phyloP scores from a whole-genome alignment of 2,329 filamentous ascomycete genomes.

The Neofusicoccum laricinum region DNA sequence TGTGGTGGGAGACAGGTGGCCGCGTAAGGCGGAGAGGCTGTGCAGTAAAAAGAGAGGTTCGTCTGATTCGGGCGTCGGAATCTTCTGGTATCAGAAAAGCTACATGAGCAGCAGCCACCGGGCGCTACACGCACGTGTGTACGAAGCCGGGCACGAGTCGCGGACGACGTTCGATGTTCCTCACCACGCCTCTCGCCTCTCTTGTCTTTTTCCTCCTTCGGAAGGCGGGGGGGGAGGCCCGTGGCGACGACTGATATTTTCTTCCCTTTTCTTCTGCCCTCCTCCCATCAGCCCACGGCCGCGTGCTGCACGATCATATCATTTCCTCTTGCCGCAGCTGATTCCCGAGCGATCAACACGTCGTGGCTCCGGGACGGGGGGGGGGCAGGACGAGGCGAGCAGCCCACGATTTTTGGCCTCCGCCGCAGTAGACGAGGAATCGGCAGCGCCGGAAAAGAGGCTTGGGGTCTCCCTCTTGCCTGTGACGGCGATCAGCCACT shows the following conservation, averaged over 20 bases:
- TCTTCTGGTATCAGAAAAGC: neutral
- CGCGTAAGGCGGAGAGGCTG: conserved; percentile 8
- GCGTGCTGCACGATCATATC: neutral
- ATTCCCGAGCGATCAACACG: too few species aligned
- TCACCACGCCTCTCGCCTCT: too few species aligned
- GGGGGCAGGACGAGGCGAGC: too few species aligned
- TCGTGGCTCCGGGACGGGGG: too few species aligned
- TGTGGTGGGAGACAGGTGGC: neutral
- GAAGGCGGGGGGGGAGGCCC: neutral
- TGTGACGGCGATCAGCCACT: too few species aligned
- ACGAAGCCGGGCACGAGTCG: neutral
- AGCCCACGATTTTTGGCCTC: too few species aligned
- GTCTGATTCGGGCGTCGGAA: too few species aligned
- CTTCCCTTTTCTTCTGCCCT: neutral
- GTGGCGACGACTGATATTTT: neutral
- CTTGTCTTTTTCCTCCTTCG: too few species aligned
- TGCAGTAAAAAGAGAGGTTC: neutral
- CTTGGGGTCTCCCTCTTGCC: neutral
- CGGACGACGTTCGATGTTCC: too few species aligned
- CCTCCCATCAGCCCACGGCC: neutral
- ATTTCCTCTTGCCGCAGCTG: neutral
- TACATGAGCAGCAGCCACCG: neutral
- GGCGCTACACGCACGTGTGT: neutral
- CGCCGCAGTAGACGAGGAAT: neutral
- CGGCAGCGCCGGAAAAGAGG: too few species aligned